A percentile compares a stretch with the other conserved stretches of the same genome.
Evolutionary conservation across 768 basidiomycete genomes (phyloP).

Genomic region (Tricholomella constricta): DNA sequence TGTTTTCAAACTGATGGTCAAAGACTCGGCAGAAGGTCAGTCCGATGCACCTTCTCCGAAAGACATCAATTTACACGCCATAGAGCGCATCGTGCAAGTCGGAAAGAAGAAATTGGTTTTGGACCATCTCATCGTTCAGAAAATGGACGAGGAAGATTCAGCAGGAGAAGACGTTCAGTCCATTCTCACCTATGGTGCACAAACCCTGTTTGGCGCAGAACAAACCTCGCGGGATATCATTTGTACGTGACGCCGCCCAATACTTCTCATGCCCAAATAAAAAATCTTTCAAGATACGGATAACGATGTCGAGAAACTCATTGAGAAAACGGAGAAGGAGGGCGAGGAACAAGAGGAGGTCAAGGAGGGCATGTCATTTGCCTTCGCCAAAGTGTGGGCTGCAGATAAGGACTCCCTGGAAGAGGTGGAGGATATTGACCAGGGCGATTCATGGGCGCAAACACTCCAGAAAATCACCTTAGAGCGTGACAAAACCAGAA

Average conservation of each 20-base stretch:
- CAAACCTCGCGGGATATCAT: constrained; percentile 63
- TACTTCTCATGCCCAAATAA: background rate
- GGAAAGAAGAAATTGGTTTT: constrained; percentile 96
- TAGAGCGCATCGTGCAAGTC: constrained; percentile 88
- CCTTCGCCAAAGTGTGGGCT: constrained; percentile 92
- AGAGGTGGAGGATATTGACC: constrained; percentile 64
- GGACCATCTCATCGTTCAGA: constrained; percentile 94
- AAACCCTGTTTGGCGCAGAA: constrained; percentile 76
- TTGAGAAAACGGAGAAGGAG: constrained; percentile 82
- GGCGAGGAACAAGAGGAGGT: constrained; percentile 53
- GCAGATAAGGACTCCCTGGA: constrained; percentile 73
- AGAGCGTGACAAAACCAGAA: constrained; percentile 43
- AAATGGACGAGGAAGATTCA: constrained; percentile 83
- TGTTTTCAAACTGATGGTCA: constrained; percentile 96
- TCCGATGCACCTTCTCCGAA: background rate
- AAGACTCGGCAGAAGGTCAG: constrained; percentile 86
- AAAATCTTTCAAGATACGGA: constrained; percentile 59
- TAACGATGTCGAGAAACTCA: constrained; percentile 80
- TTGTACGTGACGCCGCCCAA: constrained; percentile 46
- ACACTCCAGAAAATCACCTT: constrained; percentile 57
- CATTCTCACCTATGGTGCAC: constrained; percentile 87
- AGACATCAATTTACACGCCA: constrained; percentile 7
- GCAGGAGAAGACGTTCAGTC: constrained; percentile 81
- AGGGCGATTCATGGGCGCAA: constrained; percentile 81
- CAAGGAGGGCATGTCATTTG: constrained; percentile 63